A percentile compares a stretch with the other conserved stretches of the same genome.
Conservation (phyloP, 331 rosid genomes). For the Pyrus hybrid region DNA sequence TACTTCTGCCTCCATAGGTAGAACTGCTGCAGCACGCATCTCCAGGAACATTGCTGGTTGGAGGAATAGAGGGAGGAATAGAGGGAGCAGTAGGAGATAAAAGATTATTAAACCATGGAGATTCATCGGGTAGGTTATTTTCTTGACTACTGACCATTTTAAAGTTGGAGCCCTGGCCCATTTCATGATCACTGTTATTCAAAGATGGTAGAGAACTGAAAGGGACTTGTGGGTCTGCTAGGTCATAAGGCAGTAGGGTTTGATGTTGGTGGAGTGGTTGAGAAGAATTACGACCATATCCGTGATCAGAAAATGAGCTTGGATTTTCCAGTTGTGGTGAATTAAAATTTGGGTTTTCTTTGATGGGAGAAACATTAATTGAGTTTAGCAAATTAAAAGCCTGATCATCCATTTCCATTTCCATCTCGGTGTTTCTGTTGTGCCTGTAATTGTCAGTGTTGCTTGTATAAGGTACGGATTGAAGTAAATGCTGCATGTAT, state of each 20-base stretch:
- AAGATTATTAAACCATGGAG: slow-evolving; percentile 24
- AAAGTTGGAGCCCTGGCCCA: slow-evolving; percentile 36
- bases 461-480: slow-evolving; percentile 18
- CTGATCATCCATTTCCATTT: slow-evolving; percentile 25
- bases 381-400: slow-evolving; percentile 28
- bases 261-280: slow-evolving; percentile 73
- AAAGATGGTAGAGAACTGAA: slow-evolving; percentile 52
- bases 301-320: slow-evolving; percentile 30
- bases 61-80: slow-evolving; percentile 16
- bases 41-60: slow-evolving; percentile 26
- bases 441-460: slow-evolving; percentile 24
- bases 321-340: slow-evolving; percentile 9
- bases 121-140: slow-evolving; percentile 22
- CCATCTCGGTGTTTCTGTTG: slow-evolving; percentile 14
- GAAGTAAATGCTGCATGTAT: slow-evolving; percentile 42
- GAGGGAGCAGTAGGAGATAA: slow-evolving; percentile 19
- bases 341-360: slow-evolving; percentile 19
- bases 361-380: slow-evolving; percentile 7
- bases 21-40: slow-evolving; percentile 53
- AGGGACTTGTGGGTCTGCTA: slow-evolving; percentile 58
- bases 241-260: slow-evolving; percentile 13
- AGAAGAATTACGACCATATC: slow-evolving; percentile 10
- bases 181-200: slow-evolving; percentile 21
- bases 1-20: slow-evolving; percentile 34
- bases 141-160: slow-evolving; percentile 39